Base-by-base conservation (phyloP, 2,329 filamentous ascomycete species). In the Curvularia verruculosa region DNA sequence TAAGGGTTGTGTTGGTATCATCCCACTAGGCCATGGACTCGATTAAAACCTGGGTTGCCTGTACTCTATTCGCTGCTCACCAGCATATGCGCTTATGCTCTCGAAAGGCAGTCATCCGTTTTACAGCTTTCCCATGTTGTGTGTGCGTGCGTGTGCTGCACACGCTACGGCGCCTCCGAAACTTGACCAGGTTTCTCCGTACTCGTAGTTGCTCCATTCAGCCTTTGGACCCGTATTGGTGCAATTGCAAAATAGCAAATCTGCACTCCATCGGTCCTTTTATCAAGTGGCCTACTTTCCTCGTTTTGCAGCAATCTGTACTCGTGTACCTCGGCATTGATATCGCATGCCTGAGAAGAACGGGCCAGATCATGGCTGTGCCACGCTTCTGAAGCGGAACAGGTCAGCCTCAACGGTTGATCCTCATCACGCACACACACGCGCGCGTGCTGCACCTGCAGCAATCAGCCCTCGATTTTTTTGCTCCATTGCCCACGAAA, bases 181-280 rank as follows among this genome's bases (percentile, higher is more conserved):
- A 21, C 23, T 37, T 41, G 12, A 31, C 26, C 48, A 15, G 37
- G 19, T 50, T 15, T 23, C 15, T 13, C n/a, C n/a, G n/a, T n/a
- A n/a, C n/a, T n/a, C n/a, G 24, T n/a, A 40, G 15, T 29, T 47
- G 44, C 10, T 46, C 34, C 37, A 24, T 52, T 31, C 53, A 46
- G 48, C 34, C 41, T 56, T n/a, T 28, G 26, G n/a, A 45, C 19
- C 39, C 23, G 41, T 34, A 9, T 41, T 41, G 34, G 26, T 18
- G 23, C 41, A 46, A 19, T 23, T 52, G 48, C 19, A 43, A 28
- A 36, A 52, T 34, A 23, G 34, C 40, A 19, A 23, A 31, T 52
- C 41, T 56, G 34, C 43, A 34, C 24, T 40, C 41, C 26, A 18
- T 56, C 41, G 53, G 53, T 43, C 41, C 53, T 56, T 52, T 19